Base-by-base conservation (phyloP, 352 stramenopile species). In the Phytophthora sp. region DNA sequence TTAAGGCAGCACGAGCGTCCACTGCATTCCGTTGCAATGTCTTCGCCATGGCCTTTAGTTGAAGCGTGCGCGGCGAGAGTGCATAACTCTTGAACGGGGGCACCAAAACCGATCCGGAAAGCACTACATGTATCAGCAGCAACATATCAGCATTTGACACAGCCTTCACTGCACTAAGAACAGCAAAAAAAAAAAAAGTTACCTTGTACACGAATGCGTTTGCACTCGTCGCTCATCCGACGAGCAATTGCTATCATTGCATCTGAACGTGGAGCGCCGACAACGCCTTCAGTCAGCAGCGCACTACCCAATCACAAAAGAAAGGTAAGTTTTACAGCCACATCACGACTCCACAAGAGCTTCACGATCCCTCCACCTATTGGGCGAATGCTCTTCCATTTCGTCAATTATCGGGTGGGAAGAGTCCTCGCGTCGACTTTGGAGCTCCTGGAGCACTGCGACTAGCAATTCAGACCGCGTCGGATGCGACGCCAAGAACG, bases 401-500 rank as follows among this genome's bases (percentile, higher is more conserved):
- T 63, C 57, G 13, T 69, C 30, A 55, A 57, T 24, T 13, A 45
- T 33, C 9, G 42, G 46, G 15, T 63, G 55, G n/a, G 59, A 42
- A 30, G 55, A 31, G 6, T 36, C 42, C 26, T 57, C 26, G 7
- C 62, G 51, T 38, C 67, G 56, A 18, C 36, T 57, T 15, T 56
- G 59, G 9, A 71, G 60, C 39, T 82, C 53, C 2, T 73, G 50
- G 5, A 87, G 53, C 15, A 80, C 68, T 11, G 63, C 57, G 23
- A 66, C 31, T 18, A 82, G 23, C 29, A 87, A 36, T 63, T 84
- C 69, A 2, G 74, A 84, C 11, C 72, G 74, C 4, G 77, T 77
- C 16, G 79, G 77, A 31, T 84, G 75, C 7, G 72, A 66, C n/a
- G 62, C 23, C 29, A 88, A 45, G 47, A 77, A 88, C n/a, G 74